These are phyloP conservation scores for Nematodospora valgi DNA, from an alignment of 805 yeast genomes.

Conservation along the genomic window DNA sequence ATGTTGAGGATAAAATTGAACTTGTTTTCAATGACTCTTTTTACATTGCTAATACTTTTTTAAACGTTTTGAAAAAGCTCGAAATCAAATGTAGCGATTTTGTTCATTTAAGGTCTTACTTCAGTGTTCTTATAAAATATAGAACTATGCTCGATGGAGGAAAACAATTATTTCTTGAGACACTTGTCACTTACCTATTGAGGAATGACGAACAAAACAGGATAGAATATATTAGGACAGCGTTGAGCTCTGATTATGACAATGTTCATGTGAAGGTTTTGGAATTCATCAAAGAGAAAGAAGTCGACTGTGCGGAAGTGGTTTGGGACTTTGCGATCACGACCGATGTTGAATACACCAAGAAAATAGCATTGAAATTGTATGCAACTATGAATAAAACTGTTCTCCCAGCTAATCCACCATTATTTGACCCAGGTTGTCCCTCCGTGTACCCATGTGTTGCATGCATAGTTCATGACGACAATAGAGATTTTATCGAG, in stretches of 20 bases:
- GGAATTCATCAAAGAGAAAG: constrained; percentile 1
- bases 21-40: constrained; percentile 1
- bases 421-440: too few relatives aligned
- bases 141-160: constrained; percentile 41
- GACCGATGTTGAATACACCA: constrained; percentile 1
- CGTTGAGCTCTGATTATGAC: constrained; percentile 1
- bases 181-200: constrained; percentile 27
- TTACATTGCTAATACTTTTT: constrained; percentile 6
- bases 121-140: not conserved
- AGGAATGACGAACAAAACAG: constrained; percentile 9
- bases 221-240: not conserved
- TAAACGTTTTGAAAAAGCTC: constrained; percentile 5
- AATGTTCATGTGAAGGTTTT: constrained; percentile 2
- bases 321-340: constrained; percentile 1
- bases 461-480: too few relatives aligned
- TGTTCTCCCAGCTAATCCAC: too few relatives aligned
- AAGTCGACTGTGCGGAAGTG: not conserved
- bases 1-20: not conserved
- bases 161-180: constrained; percentile 44
- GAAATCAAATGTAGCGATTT: not conserved
- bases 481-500: too few relatives aligned
- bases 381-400: not conserved
- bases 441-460: too few relatives aligned
- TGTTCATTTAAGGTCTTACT: not conserved
- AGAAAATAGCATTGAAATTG: constrained; percentile 3